Percentiles rank a stretch among this genome's conserved stretches.
Evolutionary conservation across 768 basidiomycete species (phyloP).

Genomic region (Myochromella boudieri): DNA sequence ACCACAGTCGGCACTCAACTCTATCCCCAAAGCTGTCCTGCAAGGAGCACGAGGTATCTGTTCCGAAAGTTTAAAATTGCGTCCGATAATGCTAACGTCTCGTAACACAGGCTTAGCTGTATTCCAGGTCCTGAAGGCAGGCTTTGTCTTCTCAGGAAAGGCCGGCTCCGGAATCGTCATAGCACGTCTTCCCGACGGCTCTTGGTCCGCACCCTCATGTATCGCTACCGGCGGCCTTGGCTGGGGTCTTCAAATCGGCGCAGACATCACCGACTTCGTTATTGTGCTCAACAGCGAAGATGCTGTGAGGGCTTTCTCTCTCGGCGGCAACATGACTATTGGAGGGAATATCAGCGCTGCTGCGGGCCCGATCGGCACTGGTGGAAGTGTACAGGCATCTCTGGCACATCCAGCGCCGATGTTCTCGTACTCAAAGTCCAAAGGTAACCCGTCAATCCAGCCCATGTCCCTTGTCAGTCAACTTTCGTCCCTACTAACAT

Average conservation of each 20-base stretch:
- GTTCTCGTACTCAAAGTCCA: conserved; percentile 96
- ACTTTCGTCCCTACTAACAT: background rate
- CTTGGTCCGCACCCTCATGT: conserved; percentile 96
- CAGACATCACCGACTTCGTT: conserved; percentile 94
- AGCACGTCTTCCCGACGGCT: conserved; percentile 89
- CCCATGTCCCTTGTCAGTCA: background rate
- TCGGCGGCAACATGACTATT: conserved; percentile 95
- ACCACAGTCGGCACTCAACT: conserved; percentile 89
- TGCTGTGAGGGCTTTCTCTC: conserved; percentile 91
- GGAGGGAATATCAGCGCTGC: conserved; percentile 85
- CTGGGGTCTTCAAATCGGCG: conserved; percentile 95
- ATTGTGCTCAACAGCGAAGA: conserved; percentile 97
- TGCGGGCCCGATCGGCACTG: conserved; percentile 93
- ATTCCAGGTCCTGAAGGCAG: conserved; percentile 92
- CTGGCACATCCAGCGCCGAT: conserved; percentile 94
- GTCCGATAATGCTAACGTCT: background rate
- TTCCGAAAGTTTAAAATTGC: too few species aligned
- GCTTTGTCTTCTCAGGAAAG: conserved; percentile 94
- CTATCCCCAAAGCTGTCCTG: conserved; percentile 91
- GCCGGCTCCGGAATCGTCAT: conserved; percentile 93
- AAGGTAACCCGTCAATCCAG: conserved; percentile 53
- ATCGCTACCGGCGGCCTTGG: conserved; percentile 95
- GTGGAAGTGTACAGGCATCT: conserved; percentile 83
- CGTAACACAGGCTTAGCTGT: conserved; percentile 74
- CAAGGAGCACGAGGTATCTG: conserved; percentile 78